Percentiles rank a stretch among this genome's conserved stretches.
phyloP scores from a whole-genome alignment of 345 rosid species.

The Cardamine chenopodiifolia region DNA sequence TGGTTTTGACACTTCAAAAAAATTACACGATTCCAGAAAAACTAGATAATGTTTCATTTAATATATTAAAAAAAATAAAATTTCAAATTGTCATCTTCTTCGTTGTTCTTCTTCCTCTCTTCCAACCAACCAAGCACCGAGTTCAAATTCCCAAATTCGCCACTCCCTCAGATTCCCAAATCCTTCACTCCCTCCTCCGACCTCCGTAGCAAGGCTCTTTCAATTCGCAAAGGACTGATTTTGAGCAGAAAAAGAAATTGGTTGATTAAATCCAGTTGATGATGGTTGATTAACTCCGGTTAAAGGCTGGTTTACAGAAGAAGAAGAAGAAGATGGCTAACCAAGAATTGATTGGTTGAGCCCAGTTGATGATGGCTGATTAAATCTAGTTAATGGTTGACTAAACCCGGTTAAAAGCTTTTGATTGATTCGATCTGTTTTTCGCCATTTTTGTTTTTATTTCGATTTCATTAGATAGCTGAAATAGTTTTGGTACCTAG shows the following conservation, averaged over 20 bases:
- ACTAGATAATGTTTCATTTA: no score
- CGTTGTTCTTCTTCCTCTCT: no score
- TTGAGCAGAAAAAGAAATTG: constrained; percentile 33
- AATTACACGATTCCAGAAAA: no score
- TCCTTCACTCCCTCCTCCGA: no score
- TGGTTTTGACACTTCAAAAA: no score
- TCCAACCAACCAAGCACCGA: no score
- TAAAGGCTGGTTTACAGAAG: constrained; percentile 47
- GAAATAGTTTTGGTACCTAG: not conserved
- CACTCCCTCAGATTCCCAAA: no score
- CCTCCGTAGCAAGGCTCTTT: no score
- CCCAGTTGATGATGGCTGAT: constrained; percentile 38
- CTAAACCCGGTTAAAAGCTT: constrained; percentile 41
- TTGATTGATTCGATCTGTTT: constrained; percentile 22
- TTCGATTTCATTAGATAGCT: constrained; percentile 10
- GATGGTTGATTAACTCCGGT: constrained; percentile 49
- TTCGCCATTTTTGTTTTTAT: not conserved
- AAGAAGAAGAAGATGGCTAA: constrained; percentile 28
- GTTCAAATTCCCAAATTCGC: no score
- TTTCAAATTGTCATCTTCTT: no score
- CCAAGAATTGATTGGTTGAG: constrained; percentile 41
- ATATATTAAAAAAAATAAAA: no score
- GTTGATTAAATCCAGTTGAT: constrained; percentile 44
- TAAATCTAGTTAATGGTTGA: constrained; percentile 35
- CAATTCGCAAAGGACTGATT: constrained; percentile 32